A percentile compares a stretch with the other conserved stretches of the same genome.
Conservation (phyloP, 202 grass and related monocot species). For the Alloteropsis angusta region DNA sequence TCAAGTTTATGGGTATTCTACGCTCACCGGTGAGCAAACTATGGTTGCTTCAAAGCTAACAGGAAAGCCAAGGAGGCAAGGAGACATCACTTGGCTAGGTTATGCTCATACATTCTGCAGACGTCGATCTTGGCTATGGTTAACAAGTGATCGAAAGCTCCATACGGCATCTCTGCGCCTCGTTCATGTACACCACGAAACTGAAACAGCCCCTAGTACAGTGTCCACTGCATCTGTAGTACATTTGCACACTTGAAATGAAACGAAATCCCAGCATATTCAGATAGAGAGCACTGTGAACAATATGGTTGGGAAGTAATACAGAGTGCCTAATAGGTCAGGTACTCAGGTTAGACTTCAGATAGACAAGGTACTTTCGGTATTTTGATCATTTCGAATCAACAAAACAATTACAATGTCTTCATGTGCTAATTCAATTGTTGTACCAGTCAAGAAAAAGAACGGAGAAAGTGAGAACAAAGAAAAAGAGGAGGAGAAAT, state of each 20-base stretch:
- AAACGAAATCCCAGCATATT: neutral
- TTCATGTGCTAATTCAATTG: conserved; percentile 19
- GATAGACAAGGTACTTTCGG: neutral
- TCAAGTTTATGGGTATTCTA: no score
- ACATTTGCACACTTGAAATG: neutral
- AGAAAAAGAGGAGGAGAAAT: conserved; percentile 90
- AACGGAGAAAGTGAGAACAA: conserved; percentile 84
- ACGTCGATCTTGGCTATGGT: neutral
- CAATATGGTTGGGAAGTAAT: neutral
- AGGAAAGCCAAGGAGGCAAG: no score
- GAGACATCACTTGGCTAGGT: no score
- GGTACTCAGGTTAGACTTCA: neutral
- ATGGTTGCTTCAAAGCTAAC: neutral
- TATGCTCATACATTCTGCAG: neutral
- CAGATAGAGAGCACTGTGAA: neutral
- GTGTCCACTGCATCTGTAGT: neutral
- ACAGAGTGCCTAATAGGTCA: neutral
- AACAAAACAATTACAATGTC: neutral
- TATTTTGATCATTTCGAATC: neutral
- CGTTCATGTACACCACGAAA: neutral
- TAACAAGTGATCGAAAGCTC: neutral
- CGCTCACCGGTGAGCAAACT: no score
- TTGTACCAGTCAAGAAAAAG: conserved; percentile 89
- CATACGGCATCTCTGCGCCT: neutral
- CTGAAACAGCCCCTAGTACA: neutral